These are phyloP conservation scores for Apiospora arundinis DNA, from an alignment of 2,329 filamentous ascomycete genomes.

Conservation along the genomic window DNA sequence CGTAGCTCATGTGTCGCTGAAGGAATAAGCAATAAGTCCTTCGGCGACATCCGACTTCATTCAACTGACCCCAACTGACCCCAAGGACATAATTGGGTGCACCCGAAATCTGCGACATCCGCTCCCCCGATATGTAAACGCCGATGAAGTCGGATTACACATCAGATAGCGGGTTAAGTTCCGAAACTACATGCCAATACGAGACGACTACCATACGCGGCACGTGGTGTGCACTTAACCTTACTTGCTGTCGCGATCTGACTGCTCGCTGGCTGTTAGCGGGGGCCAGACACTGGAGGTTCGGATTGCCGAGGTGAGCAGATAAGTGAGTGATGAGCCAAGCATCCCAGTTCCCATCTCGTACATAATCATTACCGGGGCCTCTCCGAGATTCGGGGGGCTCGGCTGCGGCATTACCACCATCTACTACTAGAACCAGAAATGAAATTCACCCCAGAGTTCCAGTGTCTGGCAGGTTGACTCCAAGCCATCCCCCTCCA, in stretches of 20 bases:
- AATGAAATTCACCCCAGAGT: neutral
- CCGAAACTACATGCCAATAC: neutral
- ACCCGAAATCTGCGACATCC: neutral
- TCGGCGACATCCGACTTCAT: no score
- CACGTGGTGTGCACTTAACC: no score
- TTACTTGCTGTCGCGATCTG: no score
- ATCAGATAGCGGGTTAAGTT: neutral
- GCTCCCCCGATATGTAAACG: neutral
- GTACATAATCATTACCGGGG: conserved; percentile 11
- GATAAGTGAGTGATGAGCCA: neutral
- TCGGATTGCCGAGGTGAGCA: neutral
- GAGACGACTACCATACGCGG: no score
- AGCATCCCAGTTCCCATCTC: neutral
- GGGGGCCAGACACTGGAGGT: neutral
- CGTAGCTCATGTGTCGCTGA: neutral
- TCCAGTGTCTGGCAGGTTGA: neutral
- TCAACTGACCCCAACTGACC: neutral
- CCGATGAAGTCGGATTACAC: neutral
- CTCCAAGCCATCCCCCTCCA: neutral
- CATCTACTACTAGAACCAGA: neutral
- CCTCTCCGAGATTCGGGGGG: conserved; percentile 6
- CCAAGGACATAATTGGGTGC: neutral
- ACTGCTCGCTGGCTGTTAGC: neutral
- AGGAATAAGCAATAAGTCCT: no score
- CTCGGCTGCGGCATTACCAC: neutral